Evolutionary conservation across 1,139 yeast species (phyloP).

Genomic region (Martiniozyma asiatica): DNA sequence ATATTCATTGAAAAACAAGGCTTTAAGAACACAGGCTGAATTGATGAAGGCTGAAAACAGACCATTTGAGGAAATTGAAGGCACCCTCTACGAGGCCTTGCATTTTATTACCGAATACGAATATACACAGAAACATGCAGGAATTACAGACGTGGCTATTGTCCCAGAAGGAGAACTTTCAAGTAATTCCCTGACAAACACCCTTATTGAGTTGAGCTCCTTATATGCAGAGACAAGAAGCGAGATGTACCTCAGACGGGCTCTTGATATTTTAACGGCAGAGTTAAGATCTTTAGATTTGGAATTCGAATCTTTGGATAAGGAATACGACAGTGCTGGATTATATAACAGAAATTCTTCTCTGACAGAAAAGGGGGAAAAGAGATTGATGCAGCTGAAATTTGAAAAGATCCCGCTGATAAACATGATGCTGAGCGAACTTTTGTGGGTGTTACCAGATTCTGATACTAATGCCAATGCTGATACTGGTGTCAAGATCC

Average conservation of each 20-base stretch:
- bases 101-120: conserved; percentile 15
- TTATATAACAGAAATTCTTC: conserved; percentile 8
- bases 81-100: conserved; percentile 13
- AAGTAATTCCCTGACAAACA: conserved; percentile 15
- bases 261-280: conserved; percentile 18
- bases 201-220: conserved; percentile 19
- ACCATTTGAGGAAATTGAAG: conserved; percentile 12
- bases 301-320: conserved; percentile 14
- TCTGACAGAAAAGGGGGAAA: conserved; percentile 10
- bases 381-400: conserved; percentile 16
- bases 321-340: conserved; percentile 9
- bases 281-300: conserved; percentile 19
- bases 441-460: conserved; percentile 56
- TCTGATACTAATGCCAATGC: no score
- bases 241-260: conserved; percentile 11
- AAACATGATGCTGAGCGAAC: conserved; percentile 52
- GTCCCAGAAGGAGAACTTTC: conserved; percentile 15
- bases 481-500: no score
- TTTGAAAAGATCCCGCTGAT: conserved; percentile 27
- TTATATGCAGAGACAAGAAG: conserved; percentile 18
- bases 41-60: conserved; percentile 9
- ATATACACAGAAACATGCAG: conserved; percentile 8
- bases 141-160: conserved; percentile 11
- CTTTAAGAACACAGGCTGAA: conserved; percentile 20
- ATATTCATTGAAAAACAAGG: conserved; percentile 19